Evolutionary conservation across 345 rosid genomes (phyloP).

Genomic region (Melaleuca quinquenervia): DNA sequence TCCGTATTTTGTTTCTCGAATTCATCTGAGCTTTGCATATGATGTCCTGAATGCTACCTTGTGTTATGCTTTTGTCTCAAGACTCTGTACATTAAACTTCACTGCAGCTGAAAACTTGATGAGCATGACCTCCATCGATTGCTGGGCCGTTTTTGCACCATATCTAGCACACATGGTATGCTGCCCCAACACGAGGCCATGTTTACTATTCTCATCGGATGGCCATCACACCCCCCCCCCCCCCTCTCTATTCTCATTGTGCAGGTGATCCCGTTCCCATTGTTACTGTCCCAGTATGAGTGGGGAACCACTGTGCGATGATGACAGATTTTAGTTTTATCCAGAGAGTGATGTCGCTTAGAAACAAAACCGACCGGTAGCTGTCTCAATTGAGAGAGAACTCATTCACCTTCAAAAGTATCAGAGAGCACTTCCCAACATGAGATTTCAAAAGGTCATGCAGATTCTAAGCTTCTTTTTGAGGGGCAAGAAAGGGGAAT

Average conservation of each 20-base stretch:
- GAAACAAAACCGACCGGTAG: background rate
- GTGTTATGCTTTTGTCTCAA: conserved; percentile 13
- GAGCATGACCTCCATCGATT: conserved; percentile 70
- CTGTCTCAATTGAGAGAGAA: background rate
- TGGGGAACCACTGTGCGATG: background rate
- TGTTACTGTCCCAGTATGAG: background rate
- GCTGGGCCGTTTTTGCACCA: conserved; percentile 73
- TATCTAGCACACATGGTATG: conserved; percentile 81
- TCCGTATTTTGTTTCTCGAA: background rate
- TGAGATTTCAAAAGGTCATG: background rate
- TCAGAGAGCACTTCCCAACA: background rate
- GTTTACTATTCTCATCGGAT: conserved; percentile 60
- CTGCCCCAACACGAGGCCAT: conserved; percentile 89
- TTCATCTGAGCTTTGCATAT: background rate
- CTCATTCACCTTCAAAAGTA: background rate
- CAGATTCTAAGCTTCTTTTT: no score
- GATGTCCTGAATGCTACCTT: background rate
- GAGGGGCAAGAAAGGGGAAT: no score
- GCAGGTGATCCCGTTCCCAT: no score
- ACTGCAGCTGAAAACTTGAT: conserved; percentile 58
- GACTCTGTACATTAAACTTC: conserved; percentile 65
- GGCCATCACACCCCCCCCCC: no score
- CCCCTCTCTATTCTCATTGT: no score
- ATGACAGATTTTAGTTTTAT: background rate
- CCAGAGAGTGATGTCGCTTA: background rate